Conservation (phyloP, 140 eudicot genomes). For the Ambrosia hybrid region DNA sequence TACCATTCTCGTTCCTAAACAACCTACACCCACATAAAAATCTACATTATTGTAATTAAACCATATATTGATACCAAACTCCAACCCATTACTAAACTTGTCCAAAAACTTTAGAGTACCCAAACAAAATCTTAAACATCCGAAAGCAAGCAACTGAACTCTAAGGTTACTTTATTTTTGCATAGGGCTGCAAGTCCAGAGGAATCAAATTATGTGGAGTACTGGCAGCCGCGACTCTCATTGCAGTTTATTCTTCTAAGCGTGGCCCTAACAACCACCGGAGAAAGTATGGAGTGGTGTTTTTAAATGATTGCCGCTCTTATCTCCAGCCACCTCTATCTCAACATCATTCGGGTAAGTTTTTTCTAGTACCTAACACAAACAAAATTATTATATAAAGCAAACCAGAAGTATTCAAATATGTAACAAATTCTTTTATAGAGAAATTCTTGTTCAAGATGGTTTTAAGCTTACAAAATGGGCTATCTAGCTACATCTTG, state of each 20-base stretch:
- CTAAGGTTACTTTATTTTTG: not conserved
- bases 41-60: too few relatives aligned
- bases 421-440: not conserved
- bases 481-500: not conserved
- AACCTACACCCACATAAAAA: too few relatives aligned
- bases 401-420: not conserved
- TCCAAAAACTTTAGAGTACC: too few relatives aligned
- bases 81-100: too few relatives aligned
- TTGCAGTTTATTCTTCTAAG: slow-evolving; percentile 45
- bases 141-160: not conserved
- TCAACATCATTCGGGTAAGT: slow-evolving; percentile 41
- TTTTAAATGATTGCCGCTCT: slow-evolving; percentile 58
- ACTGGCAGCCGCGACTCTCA: slow-evolving; percentile 43
- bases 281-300: slow-evolving; percentile 57
- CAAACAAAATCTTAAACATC: too few relatives aligned
- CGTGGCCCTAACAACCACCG: slow-evolving; percentile 8
- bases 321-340: slow-evolving; percentile 53
- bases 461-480: not conserved
- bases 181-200: slow-evolving; percentile 52
- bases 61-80: too few relatives aligned
- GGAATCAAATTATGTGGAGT: slow-evolving; percentile 63
- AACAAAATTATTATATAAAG: not conserved
- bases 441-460: not conserved
- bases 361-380: not conserved
- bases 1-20: too few relatives aligned